A percentile compares a stretch with the other conserved stretches of the same genome.
phyloP scores from a whole-genome alignment of 1,139 yeast species.

The Zygosaccharomyces pseudobailii region DNA sequence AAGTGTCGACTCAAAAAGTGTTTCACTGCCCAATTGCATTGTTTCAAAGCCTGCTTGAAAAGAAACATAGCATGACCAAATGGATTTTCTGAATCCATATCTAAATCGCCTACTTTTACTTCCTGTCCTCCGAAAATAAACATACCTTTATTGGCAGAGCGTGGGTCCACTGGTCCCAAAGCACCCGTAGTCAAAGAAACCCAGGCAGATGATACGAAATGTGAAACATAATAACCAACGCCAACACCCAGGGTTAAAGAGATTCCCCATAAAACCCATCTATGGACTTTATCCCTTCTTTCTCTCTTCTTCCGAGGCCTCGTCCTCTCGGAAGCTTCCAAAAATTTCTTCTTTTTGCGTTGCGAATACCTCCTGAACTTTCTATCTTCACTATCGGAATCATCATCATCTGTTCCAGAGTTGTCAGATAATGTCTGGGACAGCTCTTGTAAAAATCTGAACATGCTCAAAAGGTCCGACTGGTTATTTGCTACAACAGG shows the following conservation, averaged over 20 bases:
- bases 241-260: slow-evolving; percentile 32
- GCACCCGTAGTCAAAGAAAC: slow-evolving; percentile 9
- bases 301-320: slow-evolving; percentile 9
- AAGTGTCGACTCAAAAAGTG: slow-evolving; percentile 15
- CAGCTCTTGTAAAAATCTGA: slow-evolving; percentile 17
- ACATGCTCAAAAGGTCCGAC: slow-evolving; percentile 21
- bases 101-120: slow-evolving; percentile 9
- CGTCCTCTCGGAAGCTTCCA: slow-evolving; percentile 5
- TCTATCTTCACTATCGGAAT: slow-evolving; percentile 15
- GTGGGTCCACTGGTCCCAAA: slow-evolving; percentile 7
- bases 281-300: slow-evolving; percentile 12
- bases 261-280: slow-evolving; percentile 29
- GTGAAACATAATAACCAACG: slow-evolving; percentile 25
- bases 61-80: slow-evolving; percentile 15
- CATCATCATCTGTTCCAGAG: slow-evolving; percentile 19
- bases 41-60: slow-evolving; percentile 17
- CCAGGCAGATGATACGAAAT: slow-evolving; percentile 17
- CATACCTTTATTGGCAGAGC: slow-evolving; percentile 6
- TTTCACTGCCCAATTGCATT: slow-evolving; percentile 16
- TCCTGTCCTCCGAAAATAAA: slow-evolving; percentile 13
- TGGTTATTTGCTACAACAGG: slow-evolving; percentile 24
- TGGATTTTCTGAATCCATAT: slow-evolving; percentile 11
- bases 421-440: slow-evolving; percentile 12
- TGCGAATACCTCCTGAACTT: slow-evolving; percentile 8
- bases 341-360: slow-evolving; percentile 8